phyloP scores from a whole-genome alignment of 495 filamentous ascomycete genomes.

The Penicilliopsis zonata region DNA sequence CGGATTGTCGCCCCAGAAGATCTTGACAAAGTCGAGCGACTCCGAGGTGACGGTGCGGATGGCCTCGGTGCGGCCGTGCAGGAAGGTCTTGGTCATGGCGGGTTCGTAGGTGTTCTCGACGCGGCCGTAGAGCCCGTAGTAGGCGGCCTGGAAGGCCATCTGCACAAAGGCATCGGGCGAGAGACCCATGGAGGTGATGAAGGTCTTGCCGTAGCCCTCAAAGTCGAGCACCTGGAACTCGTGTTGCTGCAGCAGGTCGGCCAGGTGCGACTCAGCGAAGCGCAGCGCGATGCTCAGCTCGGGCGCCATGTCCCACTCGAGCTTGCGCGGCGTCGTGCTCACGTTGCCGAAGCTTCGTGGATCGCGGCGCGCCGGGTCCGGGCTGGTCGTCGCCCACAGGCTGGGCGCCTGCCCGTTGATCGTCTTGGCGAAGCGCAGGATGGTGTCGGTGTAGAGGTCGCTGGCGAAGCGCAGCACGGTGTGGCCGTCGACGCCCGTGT shows the following conservation, averaged over 20 bases:
- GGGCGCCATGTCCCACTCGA: slow-evolving; percentile 96
- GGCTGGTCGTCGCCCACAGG: slow-evolving; percentile 82
- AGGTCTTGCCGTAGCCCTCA: slow-evolving; percentile 82
- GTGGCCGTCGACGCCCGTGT: slow-evolving; percentile 95
- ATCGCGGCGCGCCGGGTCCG: slow-evolving; percentile 89
- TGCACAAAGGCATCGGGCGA: slow-evolving; percentile 97
- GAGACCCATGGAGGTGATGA: slow-evolving; percentile 93
- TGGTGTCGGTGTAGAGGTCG: slow-evolving; percentile 96
- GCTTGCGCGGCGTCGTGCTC: slow-evolving; percentile 84
- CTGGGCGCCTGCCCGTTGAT: slow-evolving; percentile 93
- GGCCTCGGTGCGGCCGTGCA: slow-evolving; percentile 91
- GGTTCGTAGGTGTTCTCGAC: slow-evolving; percentile 95
- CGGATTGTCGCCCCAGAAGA: slow-evolving; percentile 89
- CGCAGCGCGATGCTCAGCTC: slow-evolving; percentile 84
- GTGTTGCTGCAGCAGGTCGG: slow-evolving; percentile 91
- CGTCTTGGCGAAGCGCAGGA: slow-evolving; percentile 86
- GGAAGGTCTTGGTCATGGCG: slow-evolving; percentile 90
- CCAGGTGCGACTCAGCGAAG: slow-evolving; percentile 89
- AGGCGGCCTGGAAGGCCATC: slow-evolving; percentile 98
- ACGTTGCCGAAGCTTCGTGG: slow-evolving; percentile 91
- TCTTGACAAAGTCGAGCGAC: slow-evolving; percentile 73
- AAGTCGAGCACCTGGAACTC: slow-evolving; percentile 94
- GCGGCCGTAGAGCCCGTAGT: slow-evolving; percentile 92
- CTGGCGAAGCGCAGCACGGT: slow-evolving; percentile 93
- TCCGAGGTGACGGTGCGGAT: slow-evolving; percentile 77